A percentile compares a stretch with the other conserved stretches of the same genome.
phyloP scores from a whole-genome alignment of 2,329 filamentous ascomycete species.

The Aspergillus vadensis region DNA sequence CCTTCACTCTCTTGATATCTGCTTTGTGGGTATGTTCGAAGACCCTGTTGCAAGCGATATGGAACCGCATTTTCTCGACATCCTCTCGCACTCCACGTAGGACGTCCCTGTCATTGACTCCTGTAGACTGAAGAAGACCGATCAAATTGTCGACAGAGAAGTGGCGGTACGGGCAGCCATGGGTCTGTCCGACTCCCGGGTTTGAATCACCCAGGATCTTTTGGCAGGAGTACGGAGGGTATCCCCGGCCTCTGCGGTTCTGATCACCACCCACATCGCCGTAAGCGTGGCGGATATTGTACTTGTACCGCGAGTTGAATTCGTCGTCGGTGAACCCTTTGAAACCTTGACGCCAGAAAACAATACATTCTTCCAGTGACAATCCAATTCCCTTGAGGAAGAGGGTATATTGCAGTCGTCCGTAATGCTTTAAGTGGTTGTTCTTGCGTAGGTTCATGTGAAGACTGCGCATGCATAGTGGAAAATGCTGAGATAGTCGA shows the following conservation, averaged over 20 bases:
- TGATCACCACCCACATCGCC: conserved; percentile 93
- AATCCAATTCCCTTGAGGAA: conserved; percentile 96
- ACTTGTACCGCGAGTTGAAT: conserved; percentile 97
- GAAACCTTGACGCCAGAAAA: conserved; percentile 90
- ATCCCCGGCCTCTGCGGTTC: conserved; percentile 82
- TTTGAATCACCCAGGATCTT: conserved; percentile 90
- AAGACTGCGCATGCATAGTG: conserved; percentile 90
- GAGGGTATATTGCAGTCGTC: conserved; percentile 89
- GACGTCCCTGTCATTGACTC: conserved; percentile 75
- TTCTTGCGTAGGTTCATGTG: conserved; percentile 85
- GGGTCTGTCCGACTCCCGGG: conserved; percentile 81
- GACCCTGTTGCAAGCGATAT: conserved; percentile 94
- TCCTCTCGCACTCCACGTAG: conserved; percentile 83
- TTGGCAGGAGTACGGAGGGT: conserved; percentile 90
- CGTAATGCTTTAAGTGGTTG: conserved; percentile 88
- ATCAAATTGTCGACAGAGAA: conserved; percentile 87
- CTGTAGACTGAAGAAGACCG: conserved; percentile 72
- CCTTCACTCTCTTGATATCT: conserved; percentile 75
- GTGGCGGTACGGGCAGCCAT: conserved; percentile 96
- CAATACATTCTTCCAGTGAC: conserved; percentile 82
- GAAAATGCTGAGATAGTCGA: conserved; percentile 76
- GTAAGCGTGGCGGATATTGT: conserved; percentile 94
- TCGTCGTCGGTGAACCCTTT: conserved; percentile 85
- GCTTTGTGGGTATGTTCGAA: conserved; percentile 84
- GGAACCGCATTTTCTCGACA: conserved; percentile 82